phyloP scores from a whole-genome alignment of 2,329 filamentous ascomycete genomes.

The Colletotrichum incanum region DNA sequence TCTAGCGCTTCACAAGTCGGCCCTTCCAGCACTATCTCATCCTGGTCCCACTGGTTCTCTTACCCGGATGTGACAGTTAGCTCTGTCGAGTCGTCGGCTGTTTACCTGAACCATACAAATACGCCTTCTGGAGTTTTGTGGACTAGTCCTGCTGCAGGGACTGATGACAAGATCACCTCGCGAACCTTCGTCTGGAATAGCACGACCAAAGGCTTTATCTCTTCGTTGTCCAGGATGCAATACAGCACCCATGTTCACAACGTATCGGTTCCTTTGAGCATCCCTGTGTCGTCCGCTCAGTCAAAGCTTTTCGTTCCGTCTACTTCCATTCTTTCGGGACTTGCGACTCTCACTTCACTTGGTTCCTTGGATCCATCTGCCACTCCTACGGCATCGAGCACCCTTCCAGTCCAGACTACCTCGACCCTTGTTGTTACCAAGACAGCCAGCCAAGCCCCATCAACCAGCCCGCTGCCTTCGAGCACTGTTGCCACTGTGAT shows the following conservation, averaged over 20 bases:
- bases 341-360: too few species aligned
- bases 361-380: not conserved
- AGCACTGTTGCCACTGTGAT: not conserved
- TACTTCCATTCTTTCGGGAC: not conserved
- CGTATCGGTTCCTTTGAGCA: not conserved
- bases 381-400: slow-evolving; percentile 22
- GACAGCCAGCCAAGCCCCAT: not conserved
- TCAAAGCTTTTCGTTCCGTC: not conserved
- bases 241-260: not conserved
- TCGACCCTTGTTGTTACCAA: not conserved
- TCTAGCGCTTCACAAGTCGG: not conserved
- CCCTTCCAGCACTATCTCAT: not conserved
- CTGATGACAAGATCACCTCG: not conserved
- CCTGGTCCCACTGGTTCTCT: not conserved
- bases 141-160: not conserved
- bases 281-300: not conserved
- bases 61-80: not conserved
- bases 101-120: not conserved
- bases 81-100: not conserved
- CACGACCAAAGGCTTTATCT: not conserved
- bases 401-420: slow-evolving; percentile 18
- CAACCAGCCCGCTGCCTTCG: not conserved
- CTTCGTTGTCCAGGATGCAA: not conserved
- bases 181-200: not conserved
- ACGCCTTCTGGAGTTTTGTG: slow-evolving; percentile 5